Conservation (phyloP, 2,329 filamentous ascomycete genomes). For the Fusarium anthophilum region DNA sequence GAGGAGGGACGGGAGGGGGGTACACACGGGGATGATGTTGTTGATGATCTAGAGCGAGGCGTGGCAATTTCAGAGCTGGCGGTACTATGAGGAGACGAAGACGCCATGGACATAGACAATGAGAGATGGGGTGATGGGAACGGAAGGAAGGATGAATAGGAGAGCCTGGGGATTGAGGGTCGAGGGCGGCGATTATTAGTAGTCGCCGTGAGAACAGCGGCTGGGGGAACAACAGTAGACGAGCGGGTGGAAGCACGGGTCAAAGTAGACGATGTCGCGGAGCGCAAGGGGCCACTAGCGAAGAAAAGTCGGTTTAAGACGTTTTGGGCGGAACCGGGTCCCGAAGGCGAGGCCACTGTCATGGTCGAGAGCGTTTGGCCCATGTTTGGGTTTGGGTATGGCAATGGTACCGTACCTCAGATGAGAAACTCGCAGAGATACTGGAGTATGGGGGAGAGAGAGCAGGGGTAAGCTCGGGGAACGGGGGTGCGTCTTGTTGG, state of each 20-base stretch:
- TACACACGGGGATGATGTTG: constrained; percentile 57
- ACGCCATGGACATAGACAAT: constrained; percentile 44
- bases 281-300: constrained; percentile 44
- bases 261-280: constrained; percentile 41
- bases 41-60: constrained; percentile 58
- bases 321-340: constrained; percentile 42
- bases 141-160: constrained; percentile 35
- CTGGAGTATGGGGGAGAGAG: constrained; percentile 32
- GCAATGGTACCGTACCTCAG: constrained; percentile 12
- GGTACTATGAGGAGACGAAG: constrained; percentile 54
- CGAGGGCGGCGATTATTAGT: constrained; percentile 45
- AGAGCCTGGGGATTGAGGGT: constrained; percentile 38
- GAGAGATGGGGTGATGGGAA: constrained; percentile 40
- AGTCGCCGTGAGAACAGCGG: constrained; percentile 34
- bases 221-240: constrained; percentile 27
- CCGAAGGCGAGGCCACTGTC: constrained; percentile 41
- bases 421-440: constrained; percentile 34
- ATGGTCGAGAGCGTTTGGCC: constrained; percentile 43
- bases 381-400: constrained; percentile 30
- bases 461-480: constrained; percentile 29
- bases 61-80: constrained; percentile 63
- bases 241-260: constrained; percentile 23
- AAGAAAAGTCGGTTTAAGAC: constrained; percentile 49
- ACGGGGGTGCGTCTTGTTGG: constrained; percentile 25
- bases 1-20: constrained; percentile 51